Conservation (phyloP, 305 asterid genomes). For the Salvia sclarea region DNA sequence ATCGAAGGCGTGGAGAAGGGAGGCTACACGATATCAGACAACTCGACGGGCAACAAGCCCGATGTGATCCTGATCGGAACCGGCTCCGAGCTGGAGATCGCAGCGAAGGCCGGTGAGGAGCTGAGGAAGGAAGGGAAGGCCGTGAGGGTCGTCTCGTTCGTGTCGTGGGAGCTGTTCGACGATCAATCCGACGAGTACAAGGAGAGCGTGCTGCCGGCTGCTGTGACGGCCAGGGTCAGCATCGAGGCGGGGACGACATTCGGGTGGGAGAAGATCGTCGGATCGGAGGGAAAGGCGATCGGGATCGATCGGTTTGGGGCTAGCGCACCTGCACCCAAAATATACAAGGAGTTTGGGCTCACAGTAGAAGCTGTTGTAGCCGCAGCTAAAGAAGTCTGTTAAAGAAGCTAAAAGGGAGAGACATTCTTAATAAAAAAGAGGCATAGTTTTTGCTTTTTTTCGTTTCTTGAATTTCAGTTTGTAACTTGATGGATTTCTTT, state of each 20-base stretch:
- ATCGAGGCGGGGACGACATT: slow-evolving; percentile 87
- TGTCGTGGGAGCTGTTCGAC: slow-evolving; percentile 86
- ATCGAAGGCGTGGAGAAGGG: slow-evolving; percentile 88
- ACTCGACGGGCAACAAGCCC: slow-evolving; percentile 82
- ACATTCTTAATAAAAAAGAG: background rate
- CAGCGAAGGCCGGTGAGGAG: slow-evolving; percentile 82
- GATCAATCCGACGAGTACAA: slow-evolving; percentile 77
- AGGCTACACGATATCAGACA: slow-evolving; percentile 77
- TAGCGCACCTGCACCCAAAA: slow-evolving; percentile 92
- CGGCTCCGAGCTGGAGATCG: slow-evolving; percentile 94
- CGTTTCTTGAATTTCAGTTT: no score
- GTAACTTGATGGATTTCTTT: no score
- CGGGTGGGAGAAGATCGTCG: slow-evolving; percentile 79
- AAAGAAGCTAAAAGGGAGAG: background rate
- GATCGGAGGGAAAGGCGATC: slow-evolving; percentile 72
- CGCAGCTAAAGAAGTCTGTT: slow-evolving; percentile 30
- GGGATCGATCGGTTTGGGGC: slow-evolving; percentile 92
- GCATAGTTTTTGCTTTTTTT: background rate
- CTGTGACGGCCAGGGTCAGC: slow-evolving; percentile 85
- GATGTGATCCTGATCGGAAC: slow-evolving; percentile 86
- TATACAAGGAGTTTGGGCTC: slow-evolving; percentile 85
- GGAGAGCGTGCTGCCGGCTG: slow-evolving; percentile 76
- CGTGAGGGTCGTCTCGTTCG: slow-evolving; percentile 81
- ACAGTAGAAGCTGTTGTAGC: slow-evolving; percentile 69
- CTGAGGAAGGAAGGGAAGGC: slow-evolving; percentile 84